Conservation (phyloP, 345 rosid species). For the Arabis alpina region DNA sequence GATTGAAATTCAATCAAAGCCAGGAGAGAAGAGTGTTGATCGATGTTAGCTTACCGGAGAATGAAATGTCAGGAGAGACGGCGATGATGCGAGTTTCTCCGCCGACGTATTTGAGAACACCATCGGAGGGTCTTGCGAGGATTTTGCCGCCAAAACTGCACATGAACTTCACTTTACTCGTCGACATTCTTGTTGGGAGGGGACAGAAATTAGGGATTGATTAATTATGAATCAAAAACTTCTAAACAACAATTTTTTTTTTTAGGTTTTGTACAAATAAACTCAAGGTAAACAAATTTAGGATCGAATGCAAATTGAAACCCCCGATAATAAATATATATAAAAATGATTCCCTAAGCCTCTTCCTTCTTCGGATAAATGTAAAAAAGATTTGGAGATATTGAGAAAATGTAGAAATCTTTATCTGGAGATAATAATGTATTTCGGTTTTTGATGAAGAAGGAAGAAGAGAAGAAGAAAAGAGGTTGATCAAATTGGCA, state of each 20-base stretch:
- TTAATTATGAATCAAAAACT: not conserved
- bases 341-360: conserved; percentile 11
- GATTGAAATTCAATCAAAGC: too few relatives aligned
- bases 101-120: conserved; percentile 81
- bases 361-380: conserved; percentile 32
- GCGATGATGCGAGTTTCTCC: conserved; percentile 90
- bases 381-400: conserved; percentile 6
- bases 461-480: conserved; percentile 35
- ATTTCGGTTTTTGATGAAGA: conserved; percentile 13
- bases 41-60: conserved; percentile 52
- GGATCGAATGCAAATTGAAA: conserved; percentile 29
- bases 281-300: too few relatives aligned
- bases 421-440: not conserved
- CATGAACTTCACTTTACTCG: conserved; percentile 62
- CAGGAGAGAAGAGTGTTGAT: not conserved
- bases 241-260: not conserved
- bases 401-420: conserved; percentile 5
- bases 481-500: conserved; percentile 33
- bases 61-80: conserved; percentile 56
- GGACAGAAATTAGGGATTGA: not conserved
- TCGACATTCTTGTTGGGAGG: conserved; percentile 12
- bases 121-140: conserved; percentile 66
- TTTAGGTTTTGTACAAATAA: conserved; percentile 8
- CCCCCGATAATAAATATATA: not conserved
- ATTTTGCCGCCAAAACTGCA: conserved; percentile 95